A percentile compares a stretch with the other conserved stretches of the same genome.
Evolutionary conservation across 176 grass and related monocot species (phyloP).

Genomic region (Carex myosuroides): DNA sequence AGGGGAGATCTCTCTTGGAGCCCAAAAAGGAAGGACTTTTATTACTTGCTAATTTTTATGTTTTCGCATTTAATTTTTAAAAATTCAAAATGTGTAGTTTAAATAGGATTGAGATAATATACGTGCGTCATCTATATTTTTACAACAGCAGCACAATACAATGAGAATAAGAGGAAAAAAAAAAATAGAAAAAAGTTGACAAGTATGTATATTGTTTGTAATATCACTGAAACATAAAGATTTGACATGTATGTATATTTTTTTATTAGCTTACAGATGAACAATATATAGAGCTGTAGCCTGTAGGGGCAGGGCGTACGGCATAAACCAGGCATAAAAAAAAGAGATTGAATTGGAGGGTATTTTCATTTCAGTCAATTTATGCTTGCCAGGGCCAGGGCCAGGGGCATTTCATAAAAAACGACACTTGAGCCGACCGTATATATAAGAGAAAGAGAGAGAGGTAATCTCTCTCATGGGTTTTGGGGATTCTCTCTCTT

Average conservation of each 20-base stretch:
- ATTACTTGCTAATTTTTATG: not conserved
- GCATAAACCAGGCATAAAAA: not conserved
- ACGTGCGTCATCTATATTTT: too few species aligned
- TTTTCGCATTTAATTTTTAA: not conserved
- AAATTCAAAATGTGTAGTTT: not conserved
- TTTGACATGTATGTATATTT: too few species aligned
- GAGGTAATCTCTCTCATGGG: conserved; percentile 4
- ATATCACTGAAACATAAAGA: too few species aligned
- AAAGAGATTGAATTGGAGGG: not conserved
- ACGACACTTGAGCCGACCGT: not conserved
- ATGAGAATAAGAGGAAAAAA: too few species aligned
- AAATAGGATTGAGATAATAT: not conserved
- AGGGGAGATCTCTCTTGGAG: not conserved
- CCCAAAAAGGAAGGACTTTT: not conserved
- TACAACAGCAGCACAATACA: too few species aligned
- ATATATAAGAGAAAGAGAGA: not conserved
- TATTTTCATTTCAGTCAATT: not conserved
- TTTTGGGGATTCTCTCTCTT: conserved; percentile 27
- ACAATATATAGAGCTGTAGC: not conserved
- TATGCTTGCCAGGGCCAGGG: not conserved
- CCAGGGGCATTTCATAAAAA: too few species aligned
- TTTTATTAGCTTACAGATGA: not conserved
- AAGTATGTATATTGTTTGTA: too few species aligned
- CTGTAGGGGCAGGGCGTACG: not conserved
- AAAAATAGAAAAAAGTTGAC: too few species aligned